Conservation (phyloP, 2,329 filamentous ascomycete genomes). For the Phyllachora maydis region DNA sequence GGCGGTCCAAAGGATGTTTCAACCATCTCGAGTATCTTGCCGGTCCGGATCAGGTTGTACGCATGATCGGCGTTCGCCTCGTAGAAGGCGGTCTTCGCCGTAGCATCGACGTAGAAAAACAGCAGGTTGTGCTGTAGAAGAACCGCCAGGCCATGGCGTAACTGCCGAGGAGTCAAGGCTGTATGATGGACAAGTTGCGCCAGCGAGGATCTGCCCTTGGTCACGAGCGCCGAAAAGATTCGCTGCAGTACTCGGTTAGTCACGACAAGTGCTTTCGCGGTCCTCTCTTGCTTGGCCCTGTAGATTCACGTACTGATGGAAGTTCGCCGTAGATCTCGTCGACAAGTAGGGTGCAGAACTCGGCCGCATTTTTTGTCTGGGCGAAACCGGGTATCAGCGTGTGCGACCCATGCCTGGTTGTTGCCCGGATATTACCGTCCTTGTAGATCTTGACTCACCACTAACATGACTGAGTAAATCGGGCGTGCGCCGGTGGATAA, state of each 20-base stretch:
- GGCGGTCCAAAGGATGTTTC: conserved; percentile 54
- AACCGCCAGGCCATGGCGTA: conserved; percentile 64
- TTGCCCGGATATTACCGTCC: no score
- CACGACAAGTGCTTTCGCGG: no score
- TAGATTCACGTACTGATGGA: conserved; percentile 50
- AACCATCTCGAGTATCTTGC: conserved; percentile 61
- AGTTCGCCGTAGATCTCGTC: conserved; percentile 82
- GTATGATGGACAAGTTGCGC: conserved; percentile 50
- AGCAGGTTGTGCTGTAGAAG: conserved; percentile 79
- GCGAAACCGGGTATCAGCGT: conserved; percentile 5
- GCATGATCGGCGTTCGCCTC: conserved; percentile 64
- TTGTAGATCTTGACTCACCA: conserved; percentile 11
- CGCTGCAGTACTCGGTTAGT: conserved; percentile 29
- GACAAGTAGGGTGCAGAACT: conserved; percentile 80
- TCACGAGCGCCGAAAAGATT: conserved; percentile 62
- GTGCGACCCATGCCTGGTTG: no score
- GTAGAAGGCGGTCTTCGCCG: conserved; percentile 50
- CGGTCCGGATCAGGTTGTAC: conserved; percentile 64
- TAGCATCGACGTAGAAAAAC: conserved; percentile 45
- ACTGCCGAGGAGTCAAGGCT: conserved; percentile 49
- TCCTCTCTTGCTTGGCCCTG: neutral
- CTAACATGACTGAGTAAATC: conserved; percentile 11
- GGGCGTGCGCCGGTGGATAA: conserved; percentile 6
- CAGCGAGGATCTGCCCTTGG: conserved; percentile 57
- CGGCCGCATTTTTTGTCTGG: conserved; percentile 53